phyloP scores from a whole-genome alignment of 768 basidiomycete species.

The Lentinula edodes region DNA sequence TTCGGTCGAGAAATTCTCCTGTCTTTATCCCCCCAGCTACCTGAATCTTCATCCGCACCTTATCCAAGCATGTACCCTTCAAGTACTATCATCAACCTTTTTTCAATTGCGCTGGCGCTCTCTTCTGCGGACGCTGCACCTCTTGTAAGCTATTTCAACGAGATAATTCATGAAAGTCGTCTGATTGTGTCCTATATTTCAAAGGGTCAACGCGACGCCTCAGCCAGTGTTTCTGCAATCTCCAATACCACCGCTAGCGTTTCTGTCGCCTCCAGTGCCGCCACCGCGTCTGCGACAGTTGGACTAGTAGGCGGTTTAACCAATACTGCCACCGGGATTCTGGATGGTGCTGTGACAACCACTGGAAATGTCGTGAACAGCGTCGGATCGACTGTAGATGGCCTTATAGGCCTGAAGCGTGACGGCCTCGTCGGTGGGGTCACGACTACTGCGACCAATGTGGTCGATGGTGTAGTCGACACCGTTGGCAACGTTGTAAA shows the following conservation, averaged over 20 bases:
- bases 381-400: background rate
- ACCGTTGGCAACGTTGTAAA: conserved; percentile 1
- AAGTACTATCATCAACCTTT: background rate
- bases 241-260: background rate
- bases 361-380: background rate
- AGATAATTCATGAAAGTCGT: background rate
- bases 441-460: background rate
- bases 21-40: background rate
- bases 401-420: background rate
- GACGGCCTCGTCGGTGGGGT: background rate
- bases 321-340: background rate
- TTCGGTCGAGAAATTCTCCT: background rate
- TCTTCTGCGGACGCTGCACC: background rate
- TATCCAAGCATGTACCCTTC: background rate
- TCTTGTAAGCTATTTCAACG: background rate
- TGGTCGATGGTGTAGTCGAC: background rate
- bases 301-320: background rate
- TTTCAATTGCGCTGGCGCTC: conserved; percentile 2
- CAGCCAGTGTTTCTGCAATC: background rate
- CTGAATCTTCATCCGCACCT: background rate
- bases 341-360: background rate
- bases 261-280: background rate
- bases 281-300: background rate
- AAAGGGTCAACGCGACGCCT: background rate
- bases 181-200: background rate